These are phyloP conservation scores for Entomortierella parvispora DNA, from an alignment of 192 early-diverging fungal species.

Conservation along the genomic window DNA sequence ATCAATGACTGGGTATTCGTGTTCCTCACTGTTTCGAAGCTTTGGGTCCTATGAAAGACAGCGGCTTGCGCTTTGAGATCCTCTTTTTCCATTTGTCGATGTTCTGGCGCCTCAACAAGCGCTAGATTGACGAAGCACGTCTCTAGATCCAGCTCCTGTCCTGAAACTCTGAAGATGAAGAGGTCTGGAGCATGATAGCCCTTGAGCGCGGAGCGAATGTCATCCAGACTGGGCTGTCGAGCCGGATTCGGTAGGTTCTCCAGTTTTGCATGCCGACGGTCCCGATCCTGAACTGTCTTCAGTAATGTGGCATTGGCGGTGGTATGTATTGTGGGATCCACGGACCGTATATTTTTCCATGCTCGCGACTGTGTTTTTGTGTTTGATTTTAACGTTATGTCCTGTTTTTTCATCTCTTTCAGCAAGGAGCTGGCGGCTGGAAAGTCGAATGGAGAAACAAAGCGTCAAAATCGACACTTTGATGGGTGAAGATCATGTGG, in stretches of 20 bases:
- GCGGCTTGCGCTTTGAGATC: slow-evolving; percentile 9
- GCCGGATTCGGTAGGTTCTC: neutral
- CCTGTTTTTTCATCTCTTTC: neutral
- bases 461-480: neutral
- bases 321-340: neutral
- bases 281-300: neutral
- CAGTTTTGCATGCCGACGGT: neutral
- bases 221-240: neutral
- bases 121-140: slow-evolving; percentile 25
- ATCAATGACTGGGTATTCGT: neutral
- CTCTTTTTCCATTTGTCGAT: slow-evolving; percentile 9
- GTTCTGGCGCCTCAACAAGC: slow-evolving; percentile 11
- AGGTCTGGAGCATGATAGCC: slow-evolving; percentile 3
- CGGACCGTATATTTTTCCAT: neutral
- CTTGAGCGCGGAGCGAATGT: slow-evolving; percentile 11
- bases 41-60: slow-evolving; percentile 7
- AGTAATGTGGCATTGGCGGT: neutral
- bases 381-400: neutral
- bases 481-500: neutral
- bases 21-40: neutral
- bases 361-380: neutral
- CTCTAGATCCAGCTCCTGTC: neutral
- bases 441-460: neutral
- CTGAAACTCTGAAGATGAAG: slow-evolving; percentile 1
- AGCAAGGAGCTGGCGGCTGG: slow-evolving; percentile 1